These are phyloP conservation scores for Kurtzmaniella quercitrusa DNA, from an alignment of 1,139 yeast species.

Conservation along the genomic window DNA sequence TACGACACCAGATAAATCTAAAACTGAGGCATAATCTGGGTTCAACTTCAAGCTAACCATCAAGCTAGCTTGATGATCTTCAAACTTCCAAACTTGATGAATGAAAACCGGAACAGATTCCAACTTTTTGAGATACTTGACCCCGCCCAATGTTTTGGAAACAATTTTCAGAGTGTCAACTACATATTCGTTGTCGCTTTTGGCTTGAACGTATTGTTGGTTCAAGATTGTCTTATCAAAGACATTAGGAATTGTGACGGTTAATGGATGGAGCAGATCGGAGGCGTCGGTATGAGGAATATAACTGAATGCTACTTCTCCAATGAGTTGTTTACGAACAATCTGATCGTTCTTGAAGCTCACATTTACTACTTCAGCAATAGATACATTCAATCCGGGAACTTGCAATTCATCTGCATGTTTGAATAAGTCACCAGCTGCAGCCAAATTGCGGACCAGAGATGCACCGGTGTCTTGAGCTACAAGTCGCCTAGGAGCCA, in stretches of 20 bases:
- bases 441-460: conserved; percentile 19
- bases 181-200: conserved; percentile 19
- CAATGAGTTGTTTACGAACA: conserved; percentile 57
- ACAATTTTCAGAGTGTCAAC: conserved; percentile 36
- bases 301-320: conserved; percentile 77
- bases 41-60: conserved; percentile 66
- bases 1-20: conserved; percentile 56
- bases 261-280: conserved; percentile 14
- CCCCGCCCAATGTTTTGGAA: conserved; percentile 66
- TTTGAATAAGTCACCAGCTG: conserved; percentile 32
- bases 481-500: conserved; percentile 14
- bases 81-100: conserved; percentile 86
- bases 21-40: conserved; percentile 40
- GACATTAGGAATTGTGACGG: conserved; percentile 27
- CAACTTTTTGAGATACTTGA: conserved; percentile 55
- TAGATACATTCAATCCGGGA: conserved; percentile 70
- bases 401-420: conserved; percentile 47
- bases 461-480: conserved; percentile 35
- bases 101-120: conserved; percentile 63
- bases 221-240: conserved; percentile 39
- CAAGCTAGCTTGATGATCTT: conserved; percentile 77
- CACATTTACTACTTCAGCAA: conserved; percentile 80
- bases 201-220: conserved; percentile 33
- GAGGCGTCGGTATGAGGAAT: conserved; percentile 19
- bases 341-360: conserved; percentile 63